Percentiles rank a stretch among this genome's conserved stretches.
These are phyloP conservation scores for Aspergillus wentii DNA, from an alignment of 495 filamentous ascomycete species.

Conservation along the genomic window DNA sequence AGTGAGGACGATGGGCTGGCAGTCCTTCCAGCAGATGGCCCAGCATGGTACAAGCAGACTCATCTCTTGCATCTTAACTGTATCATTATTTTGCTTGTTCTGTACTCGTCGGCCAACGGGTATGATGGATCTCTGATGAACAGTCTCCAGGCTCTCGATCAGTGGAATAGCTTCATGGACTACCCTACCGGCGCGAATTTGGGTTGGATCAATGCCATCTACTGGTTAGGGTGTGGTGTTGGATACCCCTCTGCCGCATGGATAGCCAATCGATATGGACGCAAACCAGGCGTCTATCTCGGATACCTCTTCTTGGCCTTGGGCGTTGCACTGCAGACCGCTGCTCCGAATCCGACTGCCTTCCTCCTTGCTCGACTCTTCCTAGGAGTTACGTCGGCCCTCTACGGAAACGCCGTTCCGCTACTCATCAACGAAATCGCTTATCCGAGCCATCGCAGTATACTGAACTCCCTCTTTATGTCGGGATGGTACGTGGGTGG, in stretches of 20 bases:
- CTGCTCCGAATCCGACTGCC: constrained; percentile 31
- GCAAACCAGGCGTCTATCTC: constrained; percentile 51
- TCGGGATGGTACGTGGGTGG: constrained; percentile 59
- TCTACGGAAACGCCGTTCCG: constrained; percentile 53
- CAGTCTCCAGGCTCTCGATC: constrained; percentile 28
- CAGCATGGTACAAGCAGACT: constrained; percentile 14
- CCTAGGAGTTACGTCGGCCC: constrained; percentile 54
- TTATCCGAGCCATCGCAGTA: constrained; percentile 57
- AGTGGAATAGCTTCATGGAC: constrained; percentile 31
- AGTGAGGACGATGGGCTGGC: too few relatives aligned
- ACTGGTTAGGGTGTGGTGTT: constrained; percentile 57
- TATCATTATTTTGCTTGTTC: constrained; percentile 13
- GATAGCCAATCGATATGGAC: constrained; percentile 54
- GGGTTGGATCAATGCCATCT: constrained; percentile 59
- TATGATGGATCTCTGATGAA: constrained; percentile 31
- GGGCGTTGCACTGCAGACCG: constrained; percentile 52
- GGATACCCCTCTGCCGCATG: constrained; percentile 56
- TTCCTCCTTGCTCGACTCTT: constrained; percentile 59
- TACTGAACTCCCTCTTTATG: constrained; percentile 60
- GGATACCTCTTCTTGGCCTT: constrained; percentile 56
- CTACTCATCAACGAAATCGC: constrained; percentile 59
- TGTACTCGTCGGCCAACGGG: constrained; percentile 19
- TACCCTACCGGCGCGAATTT: constrained; percentile 48
- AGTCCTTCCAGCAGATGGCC: constrained; percentile 5
- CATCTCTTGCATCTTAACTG: constrained; percentile 19